Evolutionary conservation across 352 stramenopile genomes (phyloP).

Genomic region (Phytopythium helicoides): DNA sequence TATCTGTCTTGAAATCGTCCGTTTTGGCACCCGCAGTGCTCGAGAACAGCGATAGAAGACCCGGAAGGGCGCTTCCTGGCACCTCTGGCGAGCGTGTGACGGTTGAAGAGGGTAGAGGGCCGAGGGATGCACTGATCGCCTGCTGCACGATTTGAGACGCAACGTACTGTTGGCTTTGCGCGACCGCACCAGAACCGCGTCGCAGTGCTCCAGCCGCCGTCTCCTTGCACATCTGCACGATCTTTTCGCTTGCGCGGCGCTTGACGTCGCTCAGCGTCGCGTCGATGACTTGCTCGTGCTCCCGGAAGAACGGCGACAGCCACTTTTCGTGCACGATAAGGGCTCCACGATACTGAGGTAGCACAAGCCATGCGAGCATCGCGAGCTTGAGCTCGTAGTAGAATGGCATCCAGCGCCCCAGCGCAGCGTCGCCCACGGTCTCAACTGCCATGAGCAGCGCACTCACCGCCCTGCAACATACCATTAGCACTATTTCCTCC

Average conservation of each 20-base stretch:
- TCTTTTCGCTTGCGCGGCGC: constrained; percentile 58
- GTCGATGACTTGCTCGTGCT: constrained; percentile 67
- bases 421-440: constrained; percentile 51
- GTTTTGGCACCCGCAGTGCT: background rate
- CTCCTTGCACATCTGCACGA: constrained; percentile 66
- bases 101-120: background rate
- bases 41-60: constrained; percentile 24
- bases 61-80: constrained; percentile 2
- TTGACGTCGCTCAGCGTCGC: constrained; percentile 51
- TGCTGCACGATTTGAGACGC: constrained; percentile 66
- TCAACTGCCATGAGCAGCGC: constrained; percentile 59
- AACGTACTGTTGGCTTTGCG: constrained; percentile 64
- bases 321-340: constrained; percentile 50
- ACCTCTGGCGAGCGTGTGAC: background rate
- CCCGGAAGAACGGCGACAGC: constrained; percentile 62
- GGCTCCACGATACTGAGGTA: constrained; percentile 53
- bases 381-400: constrained; percentile 76
- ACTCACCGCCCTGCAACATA: constrained; percentile 43
- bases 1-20: too few species aligned
- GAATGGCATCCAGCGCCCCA: constrained; percentile 58
- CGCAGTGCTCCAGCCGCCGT: constrained; percentile 56
- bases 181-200: constrained; percentile 55
- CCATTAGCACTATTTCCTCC: too few species aligned
- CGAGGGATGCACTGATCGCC: constrained; percentile 24
- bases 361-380: constrained; percentile 63